phyloP scores from a whole-genome alignment of 768 basidiomycete species.

The Cyclocybe cylindracea region DNA sequence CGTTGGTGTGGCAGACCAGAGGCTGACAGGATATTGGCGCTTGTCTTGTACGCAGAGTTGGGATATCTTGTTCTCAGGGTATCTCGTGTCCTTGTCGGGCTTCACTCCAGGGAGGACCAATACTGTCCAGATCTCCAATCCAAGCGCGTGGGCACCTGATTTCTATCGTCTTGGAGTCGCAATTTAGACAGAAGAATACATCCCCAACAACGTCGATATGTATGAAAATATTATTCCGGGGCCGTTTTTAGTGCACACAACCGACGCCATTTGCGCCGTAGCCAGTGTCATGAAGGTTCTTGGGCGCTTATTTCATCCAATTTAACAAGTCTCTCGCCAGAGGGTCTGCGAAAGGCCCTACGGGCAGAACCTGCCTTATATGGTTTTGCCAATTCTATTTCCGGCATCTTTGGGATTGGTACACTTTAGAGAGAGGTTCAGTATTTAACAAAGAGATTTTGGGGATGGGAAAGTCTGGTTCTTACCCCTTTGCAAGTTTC shows the following conservation, averaged over 20 bases:
- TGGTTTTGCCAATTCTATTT: slow-evolving; percentile 6
- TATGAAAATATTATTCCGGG: too few species aligned
- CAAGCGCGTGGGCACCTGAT: slow-evolving; percentile 41
- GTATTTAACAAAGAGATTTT: too few species aligned
- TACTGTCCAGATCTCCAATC: slow-evolving; percentile 45
- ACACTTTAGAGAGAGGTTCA: not conserved
- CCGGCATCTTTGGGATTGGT: slow-evolving; percentile 16
- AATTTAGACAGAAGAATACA: slow-evolving; percentile 3
- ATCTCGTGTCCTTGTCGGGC: slow-evolving; percentile 40
- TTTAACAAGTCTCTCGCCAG: too few species aligned
- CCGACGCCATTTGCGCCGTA: too few species aligned
- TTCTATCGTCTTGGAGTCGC: slow-evolving; percentile 41
- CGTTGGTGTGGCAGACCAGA: not conserved
- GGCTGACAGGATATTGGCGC: too few species aligned
- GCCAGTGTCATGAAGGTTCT: too few species aligned
- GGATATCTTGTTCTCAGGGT: slow-evolving; percentile 44
- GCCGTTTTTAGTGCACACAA: too few species aligned
- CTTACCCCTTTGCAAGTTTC: too few species aligned
- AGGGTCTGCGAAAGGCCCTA: too few species aligned
- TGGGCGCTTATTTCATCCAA: too few species aligned
- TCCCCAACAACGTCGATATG: too few species aligned
- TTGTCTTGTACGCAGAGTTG: slow-evolving; percentile 34
- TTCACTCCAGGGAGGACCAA: slow-evolving; percentile 47
- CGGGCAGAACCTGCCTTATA: not conserved
- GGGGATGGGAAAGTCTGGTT: too few species aligned